Conservation (phyloP, 2,329 filamentous ascomycete genomes). For the Trichophyton benhamiae region DNA sequence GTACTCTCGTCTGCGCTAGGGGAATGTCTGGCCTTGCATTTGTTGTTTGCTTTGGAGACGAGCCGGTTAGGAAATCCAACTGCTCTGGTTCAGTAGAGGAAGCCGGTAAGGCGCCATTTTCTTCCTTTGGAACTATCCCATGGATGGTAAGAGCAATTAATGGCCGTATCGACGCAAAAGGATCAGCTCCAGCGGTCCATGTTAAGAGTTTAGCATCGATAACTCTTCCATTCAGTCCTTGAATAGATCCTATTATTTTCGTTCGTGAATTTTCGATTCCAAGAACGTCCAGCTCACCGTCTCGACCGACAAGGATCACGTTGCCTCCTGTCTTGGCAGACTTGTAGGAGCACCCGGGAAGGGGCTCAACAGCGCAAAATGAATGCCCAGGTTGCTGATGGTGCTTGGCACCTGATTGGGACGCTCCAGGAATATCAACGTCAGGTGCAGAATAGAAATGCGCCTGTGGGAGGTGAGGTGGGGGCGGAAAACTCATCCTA, state of each 20-base stretch:
- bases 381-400: constrained; percentile 44
- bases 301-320: constrained; percentile 68
- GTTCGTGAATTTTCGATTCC: constrained; percentile 59
- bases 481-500: constrained; percentile 34
- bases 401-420: constrained; percentile 14
- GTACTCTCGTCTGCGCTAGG: constrained; percentile 71
- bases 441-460: constrained; percentile 68
- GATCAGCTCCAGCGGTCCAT: constrained; percentile 47
- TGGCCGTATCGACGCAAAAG: constrained; percentile 47
- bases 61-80: constrained; percentile 24
- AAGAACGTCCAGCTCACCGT: constrained; percentile 67
- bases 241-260: constrained; percentile 56
- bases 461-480: constrained; percentile 61
- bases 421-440: constrained; percentile 46
- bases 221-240: constrained; percentile 67
- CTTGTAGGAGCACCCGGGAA: constrained; percentile 40
- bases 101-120: constrained; percentile 19
- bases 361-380: constrained; percentile 68
- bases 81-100: constrained; percentile 24
- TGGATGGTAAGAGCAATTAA: constrained; percentile 71
- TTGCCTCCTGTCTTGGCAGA: constrained; percentile 33
- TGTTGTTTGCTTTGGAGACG: constrained; percentile 17
- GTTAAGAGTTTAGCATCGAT: constrained; percentile 72
- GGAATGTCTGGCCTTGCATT: constrained; percentile 21
- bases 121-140: constrained; percentile 47